Evolutionary conservation across 2,329 filamentous ascomycete genomes (phyloP), one percentile per base, ranked within the genome.

Genomic region (Monosporascus sp.): DNA sequence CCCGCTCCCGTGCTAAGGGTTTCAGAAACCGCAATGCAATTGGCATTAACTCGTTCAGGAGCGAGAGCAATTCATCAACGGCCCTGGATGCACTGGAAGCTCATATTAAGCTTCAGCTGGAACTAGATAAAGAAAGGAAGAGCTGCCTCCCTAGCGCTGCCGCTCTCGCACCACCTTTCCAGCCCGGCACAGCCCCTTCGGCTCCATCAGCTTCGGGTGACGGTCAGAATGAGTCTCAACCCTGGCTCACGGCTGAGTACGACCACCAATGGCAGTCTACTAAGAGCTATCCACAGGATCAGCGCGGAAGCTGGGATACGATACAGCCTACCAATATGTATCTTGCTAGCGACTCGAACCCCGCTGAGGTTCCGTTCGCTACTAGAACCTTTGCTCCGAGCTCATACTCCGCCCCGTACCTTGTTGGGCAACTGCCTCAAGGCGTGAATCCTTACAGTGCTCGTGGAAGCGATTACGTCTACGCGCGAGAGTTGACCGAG

Each of bases 401-500:
- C 24, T 45, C 50, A 20, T 51, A 62, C 5, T 57, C 62, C 11
- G 59, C 65, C 43, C 82, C 82, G 1, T 85, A 86, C 59, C 74
- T 86, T 18, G 68, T 84, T 49, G 82, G 82, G 35, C 71, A 69
- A 35, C 69, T 81, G 20, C 78, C 78, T 26, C 64, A 66, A 18
- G 77, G 75, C 5, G 62, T 75, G 49, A 70, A 70, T 20, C 63
- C 71, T n/a, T 71, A 73, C 31, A 68, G 64, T 14, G 75, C 73
- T 24, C 71, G 64, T 26, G 68, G 74, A 28, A 68, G 66, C 7
- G 80, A 83, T 58, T 82, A 82, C 61, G 62, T 74, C 35, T 86
- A 86, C 59, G 69, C 69, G 35, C 77, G 83, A 50, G 72, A 78
- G n/a, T 68, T 86, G 35, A 86, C 78, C 0, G 73, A 78, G 3